These are phyloP conservation scores for Tympanopsis confertula DNA, from an alignment of 2,329 filamentous ascomycete genomes.

Conservation along the genomic window DNA sequence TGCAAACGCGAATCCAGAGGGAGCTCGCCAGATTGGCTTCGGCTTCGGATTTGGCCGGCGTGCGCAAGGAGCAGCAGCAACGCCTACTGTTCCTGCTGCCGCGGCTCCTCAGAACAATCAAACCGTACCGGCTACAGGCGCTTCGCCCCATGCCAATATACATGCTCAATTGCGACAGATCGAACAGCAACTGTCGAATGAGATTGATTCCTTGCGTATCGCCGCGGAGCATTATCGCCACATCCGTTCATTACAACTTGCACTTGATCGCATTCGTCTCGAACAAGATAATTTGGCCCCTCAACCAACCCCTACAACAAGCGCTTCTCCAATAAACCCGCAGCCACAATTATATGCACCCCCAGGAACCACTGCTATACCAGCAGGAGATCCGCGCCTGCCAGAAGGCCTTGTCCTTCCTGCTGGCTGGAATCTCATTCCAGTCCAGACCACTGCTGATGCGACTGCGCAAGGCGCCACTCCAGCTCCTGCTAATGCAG, in stretches of 20 bases:
- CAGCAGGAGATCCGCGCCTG: slow-evolving; percentile 46
- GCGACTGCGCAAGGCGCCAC: slow-evolving; percentile 3
- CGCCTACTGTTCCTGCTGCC: slow-evolving; percentile 6
- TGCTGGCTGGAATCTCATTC: slow-evolving; percentile 52
- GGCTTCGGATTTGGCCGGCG: slow-evolving; percentile 58
- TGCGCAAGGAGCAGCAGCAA: slow-evolving; percentile 17
- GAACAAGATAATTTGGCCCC: not conserved
- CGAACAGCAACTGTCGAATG: slow-evolving; percentile 5
- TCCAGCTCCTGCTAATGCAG: not conserved
- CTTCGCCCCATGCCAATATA: slow-evolving; percentile 9
- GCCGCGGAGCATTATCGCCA: not conserved
- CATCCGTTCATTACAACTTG: not conserved
- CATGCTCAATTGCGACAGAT: slow-evolving; percentile 5
- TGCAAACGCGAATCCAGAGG: slow-evolving; percentile 21
- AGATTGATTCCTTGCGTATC: not conserved
- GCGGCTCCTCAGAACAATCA: slow-evolving; percentile 5
- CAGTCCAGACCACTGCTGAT: slow-evolving; percentile 43
- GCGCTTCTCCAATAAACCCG: slow-evolving; percentile 17
- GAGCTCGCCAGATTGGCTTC: slow-evolving; percentile 27
- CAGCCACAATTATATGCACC: slow-evolving; percentile 34
- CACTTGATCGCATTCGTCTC: not conserved
- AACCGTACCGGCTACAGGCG: slow-evolving; percentile 7
- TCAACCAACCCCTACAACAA: not conserved
- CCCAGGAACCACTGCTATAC: slow-evolving; percentile 35
- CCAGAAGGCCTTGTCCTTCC: slow-evolving; percentile 54